Percentiles rank a stretch among this genome's conserved stretches.
Evolutionary conservation across 2,329 filamentous ascomycete genomes (phyloP).

Genomic region (Epicoccum sorghinum): DNA sequence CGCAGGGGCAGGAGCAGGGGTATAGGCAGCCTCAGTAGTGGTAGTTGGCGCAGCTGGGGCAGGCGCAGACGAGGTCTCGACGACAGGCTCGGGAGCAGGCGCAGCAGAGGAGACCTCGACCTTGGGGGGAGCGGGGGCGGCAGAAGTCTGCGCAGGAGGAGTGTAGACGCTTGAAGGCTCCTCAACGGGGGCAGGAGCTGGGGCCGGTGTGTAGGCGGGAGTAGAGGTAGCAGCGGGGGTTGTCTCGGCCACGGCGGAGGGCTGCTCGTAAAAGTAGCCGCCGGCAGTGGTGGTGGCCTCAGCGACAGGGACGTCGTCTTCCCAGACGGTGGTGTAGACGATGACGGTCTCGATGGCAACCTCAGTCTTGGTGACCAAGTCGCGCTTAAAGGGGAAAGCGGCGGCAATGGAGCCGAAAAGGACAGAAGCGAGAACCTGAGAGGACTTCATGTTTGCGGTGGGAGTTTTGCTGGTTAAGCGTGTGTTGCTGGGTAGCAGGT

Average conservation of each 20-base stretch:
- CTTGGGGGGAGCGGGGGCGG: too few relatives aligned
- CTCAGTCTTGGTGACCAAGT: conserved; percentile 42
- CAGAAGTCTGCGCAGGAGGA: conserved; percentile 1
- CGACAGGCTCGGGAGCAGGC: conserved; percentile 11
- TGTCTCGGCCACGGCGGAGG: conserved; percentile 23
- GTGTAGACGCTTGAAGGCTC: conserved; percentile 22
- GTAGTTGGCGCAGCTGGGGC: conserved; percentile 11
- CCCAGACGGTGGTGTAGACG: conserved; percentile 46
- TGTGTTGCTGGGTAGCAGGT: conserved; percentile 27
- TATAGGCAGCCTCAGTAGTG: conserved; percentile 18
- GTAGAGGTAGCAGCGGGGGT: conserved; percentile 20
- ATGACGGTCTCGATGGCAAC: conserved; percentile 42
- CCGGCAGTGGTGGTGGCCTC: conserved; percentile 24
- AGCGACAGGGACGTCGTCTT: conserved; percentile 25
- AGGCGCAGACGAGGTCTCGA: conserved; percentile 16
- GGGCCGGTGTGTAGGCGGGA: conserved; percentile 10
- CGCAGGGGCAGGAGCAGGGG: conserved; percentile 11
- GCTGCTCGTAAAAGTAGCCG: conserved; percentile 31
- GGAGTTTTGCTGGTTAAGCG: conserved; percentile 15
- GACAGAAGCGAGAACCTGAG: conserved; percentile 42
- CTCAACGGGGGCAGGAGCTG: not conserved
- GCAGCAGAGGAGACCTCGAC: conserved; percentile 14
- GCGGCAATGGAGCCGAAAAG: conserved; percentile 44
- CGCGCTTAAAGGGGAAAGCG: conserved; percentile 44
- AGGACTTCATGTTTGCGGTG: conserved; percentile 45